Evolutionary conservation across 768 basidiomycete genomes (phyloP).

Genomic region (Suillus luteus): DNA sequence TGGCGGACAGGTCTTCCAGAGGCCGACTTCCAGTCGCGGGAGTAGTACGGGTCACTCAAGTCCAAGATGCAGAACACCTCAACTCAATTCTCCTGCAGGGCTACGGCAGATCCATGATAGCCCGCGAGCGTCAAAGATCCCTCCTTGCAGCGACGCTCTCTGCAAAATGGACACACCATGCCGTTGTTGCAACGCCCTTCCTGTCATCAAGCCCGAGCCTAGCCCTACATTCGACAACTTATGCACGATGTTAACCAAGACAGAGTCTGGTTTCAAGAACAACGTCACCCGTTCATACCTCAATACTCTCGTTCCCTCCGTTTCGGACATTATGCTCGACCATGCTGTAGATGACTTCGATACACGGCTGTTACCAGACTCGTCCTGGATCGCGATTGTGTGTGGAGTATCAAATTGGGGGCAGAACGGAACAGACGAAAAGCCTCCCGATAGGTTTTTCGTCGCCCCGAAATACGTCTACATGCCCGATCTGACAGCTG

Average conservation of each 20-base stretch:
- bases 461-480: constrained; percentile 77
- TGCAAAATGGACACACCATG: constrained; percentile 46
- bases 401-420: constrained; percentile 69
- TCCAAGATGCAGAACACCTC: constrained; percentile 28
- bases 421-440: constrained; percentile 28
- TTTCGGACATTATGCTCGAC: constrained; percentile 9
- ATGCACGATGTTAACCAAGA: background rate
- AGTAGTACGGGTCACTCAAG: constrained; percentile 41
- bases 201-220: constrained; percentile 40
- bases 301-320: constrained; percentile 3
- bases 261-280: background rate
- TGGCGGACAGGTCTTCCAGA: constrained; percentile 73
- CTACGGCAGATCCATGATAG: background rate
- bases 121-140: background rate
- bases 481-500: constrained; percentile 80
- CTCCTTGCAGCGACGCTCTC: constrained; percentile 21
- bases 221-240: background rate
- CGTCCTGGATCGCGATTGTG: constrained; percentile 77
- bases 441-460: constrained; percentile 68
- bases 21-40: constrained; percentile 34
- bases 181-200: constrained; percentile 59
- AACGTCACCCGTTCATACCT: constrained; percentile 1
- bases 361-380: constrained; percentile 58
- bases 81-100: background rate
- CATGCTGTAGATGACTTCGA: constrained; percentile 29